Evolutionary conservation across 768 basidiomycete species (phyloP).

Genomic region (Paxillus ammoniavirescens): DNA sequence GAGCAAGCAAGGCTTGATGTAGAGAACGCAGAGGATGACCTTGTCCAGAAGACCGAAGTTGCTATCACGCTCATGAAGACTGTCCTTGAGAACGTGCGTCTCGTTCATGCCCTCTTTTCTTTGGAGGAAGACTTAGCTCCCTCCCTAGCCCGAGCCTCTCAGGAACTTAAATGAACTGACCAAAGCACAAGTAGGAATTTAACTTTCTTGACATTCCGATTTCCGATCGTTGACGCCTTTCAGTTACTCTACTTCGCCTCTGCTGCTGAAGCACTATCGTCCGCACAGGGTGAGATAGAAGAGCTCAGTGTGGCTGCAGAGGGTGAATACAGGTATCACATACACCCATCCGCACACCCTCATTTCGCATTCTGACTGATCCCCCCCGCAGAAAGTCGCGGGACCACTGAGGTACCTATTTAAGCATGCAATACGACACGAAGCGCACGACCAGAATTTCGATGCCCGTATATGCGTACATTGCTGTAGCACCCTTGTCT

Average conservation of each 20-base stretch:
- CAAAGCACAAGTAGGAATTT: constrained; percentile 71
- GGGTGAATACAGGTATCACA: constrained; percentile 81
- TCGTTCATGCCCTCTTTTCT: neutral
- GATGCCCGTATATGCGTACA: constrained; percentile 11
- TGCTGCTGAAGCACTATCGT: constrained; percentile 79
- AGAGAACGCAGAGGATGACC: constrained; percentile 92
- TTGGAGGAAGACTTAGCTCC: neutral
- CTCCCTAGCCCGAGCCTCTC: constrained; percentile 85
- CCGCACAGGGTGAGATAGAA: constrained; percentile 88
- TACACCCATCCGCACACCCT: neutral
- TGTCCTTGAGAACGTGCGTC: constrained; percentile 92
- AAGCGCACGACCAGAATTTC: neutral
- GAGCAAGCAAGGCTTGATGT: constrained; percentile 92
- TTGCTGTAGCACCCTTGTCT: constrained; percentile 11
- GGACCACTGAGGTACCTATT: constrained; percentile 62
- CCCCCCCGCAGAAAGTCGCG: constrained; percentile 67
- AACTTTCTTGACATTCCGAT: neutral
- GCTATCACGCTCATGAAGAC: constrained; percentile 97
- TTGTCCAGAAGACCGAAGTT: constrained; percentile 97
- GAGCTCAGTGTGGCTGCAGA: constrained; percentile 92
- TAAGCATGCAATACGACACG: neutral
- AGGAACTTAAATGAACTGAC: constrained; percentile 91
- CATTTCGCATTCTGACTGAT: constrained; percentile 4
- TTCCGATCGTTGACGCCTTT: constrained; percentile 5
- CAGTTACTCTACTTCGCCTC: constrained; percentile 71